Evolutionary conservation across 169 alveolate species (phyloP), one percentile per base, ranked within the genome.

Genomic region (Eimeria nieschulzi): DNA sequence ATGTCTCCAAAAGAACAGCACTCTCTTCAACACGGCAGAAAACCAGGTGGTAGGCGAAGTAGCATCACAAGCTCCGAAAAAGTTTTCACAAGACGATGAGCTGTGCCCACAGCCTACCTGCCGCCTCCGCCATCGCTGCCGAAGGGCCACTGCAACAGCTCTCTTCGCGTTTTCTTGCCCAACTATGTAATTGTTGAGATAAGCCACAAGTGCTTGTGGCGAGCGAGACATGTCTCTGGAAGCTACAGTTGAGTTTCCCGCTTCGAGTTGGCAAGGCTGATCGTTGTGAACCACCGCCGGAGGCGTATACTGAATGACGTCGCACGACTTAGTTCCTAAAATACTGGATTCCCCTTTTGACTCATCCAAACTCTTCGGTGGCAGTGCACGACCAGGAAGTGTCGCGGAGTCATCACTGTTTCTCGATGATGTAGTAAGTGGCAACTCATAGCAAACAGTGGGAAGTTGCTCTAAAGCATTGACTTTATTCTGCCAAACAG

Each of bases 121-220:
- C 10, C 92, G 53, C 33, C 92, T 66, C 72, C 92, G 23, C 92
- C 92, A 73, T 26, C 92, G 94, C 90, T 96, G 84, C 7, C 92
- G 92, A 59, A 95, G 91, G 33, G 98, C 98, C 51, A 93, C 94
- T 21, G 98, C 96, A 5, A 97, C 96, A 0, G 97, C 97, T 55
- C 94, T 94, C 90, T 97, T 97, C 6, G 98, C 98, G 72, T 96
- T 95, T 2, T 85, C 91, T 93, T 97, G 96, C 6, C 98, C 97
- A 56, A 97, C 91, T 26, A 97, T 96, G 92, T 94, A 95, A 56
- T 94, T 92, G 75, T 95, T 93, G 51, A 95, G 91, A 39, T 95
- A 94, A n/a, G 59, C 94, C 17, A 94, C 97, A 61, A 95, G 93
- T 64, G 93, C 96, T 19, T 82, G 93, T 0, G 97, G 97, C n/a